Evolutionary conservation across 495 filamentous ascomycete genomes (phyloP).

Genomic region (Pyrenopolyporus hunteri): DNA sequence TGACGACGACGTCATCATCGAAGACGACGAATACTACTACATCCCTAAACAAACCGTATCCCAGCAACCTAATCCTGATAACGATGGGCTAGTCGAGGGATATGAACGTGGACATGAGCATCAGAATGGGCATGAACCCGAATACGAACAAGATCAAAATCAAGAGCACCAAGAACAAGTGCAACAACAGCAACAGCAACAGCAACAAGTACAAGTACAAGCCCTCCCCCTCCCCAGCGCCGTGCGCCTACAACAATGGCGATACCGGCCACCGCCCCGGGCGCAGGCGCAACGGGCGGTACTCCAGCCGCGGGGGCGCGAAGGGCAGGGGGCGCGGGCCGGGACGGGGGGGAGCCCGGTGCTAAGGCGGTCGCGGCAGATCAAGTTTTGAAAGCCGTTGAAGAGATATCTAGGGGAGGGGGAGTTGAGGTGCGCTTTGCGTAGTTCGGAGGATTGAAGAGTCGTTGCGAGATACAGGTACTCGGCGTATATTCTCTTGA

Average conservation of each 20-base stretch:
- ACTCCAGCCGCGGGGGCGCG: background rate
- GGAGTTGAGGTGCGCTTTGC: too few species aligned
- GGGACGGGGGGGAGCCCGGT: too few species aligned
- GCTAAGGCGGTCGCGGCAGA: too few species aligned
- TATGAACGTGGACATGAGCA: background rate
- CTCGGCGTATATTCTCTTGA: too few species aligned
- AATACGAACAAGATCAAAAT: background rate
- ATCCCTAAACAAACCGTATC: background rate
- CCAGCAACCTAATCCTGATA: background rate
- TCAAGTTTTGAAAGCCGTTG: too few species aligned
- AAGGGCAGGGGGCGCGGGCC: too few species aligned
- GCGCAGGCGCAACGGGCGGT: background rate
- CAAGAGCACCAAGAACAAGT: background rate
- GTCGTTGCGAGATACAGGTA: too few species aligned
- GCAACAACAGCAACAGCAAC: background rate
- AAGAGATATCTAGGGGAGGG: too few species aligned
- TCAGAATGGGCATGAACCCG: background rate
- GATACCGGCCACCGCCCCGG: constrained; percentile 12
- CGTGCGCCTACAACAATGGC: constrained; percentile 18
- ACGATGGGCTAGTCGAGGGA: background rate
- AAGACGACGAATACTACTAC: background rate
- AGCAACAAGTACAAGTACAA: background rate
- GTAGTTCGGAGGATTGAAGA: too few species aligned
- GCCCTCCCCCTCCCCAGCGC: background rate
- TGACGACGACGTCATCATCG: background rate